Conservation (phyloP, 2,329 filamentous ascomycete species). For the Podosphaera xanthii region DNA sequence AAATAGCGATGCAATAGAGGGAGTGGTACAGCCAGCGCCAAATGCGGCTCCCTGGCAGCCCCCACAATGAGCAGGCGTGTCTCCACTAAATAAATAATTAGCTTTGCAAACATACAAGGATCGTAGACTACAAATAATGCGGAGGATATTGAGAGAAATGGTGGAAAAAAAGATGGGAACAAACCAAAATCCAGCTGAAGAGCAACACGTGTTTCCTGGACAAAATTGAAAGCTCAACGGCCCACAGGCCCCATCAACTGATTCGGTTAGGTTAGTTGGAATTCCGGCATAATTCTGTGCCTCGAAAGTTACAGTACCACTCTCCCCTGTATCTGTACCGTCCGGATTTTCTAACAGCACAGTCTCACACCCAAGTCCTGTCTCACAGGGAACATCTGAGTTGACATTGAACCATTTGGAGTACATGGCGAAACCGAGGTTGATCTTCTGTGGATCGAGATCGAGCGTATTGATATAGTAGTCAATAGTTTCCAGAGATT, state of each 20-base stretch:
- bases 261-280: slow-evolving; percentile 5
- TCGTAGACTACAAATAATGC: background rate
- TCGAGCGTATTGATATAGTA: slow-evolving; percentile 29
- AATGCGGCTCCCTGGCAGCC: background rate
- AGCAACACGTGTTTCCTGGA: slow-evolving; percentile 4
- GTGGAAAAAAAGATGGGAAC: background rate
- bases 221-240: slow-evolving; percentile 3
- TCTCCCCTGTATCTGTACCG: slow-evolving; percentile 27
- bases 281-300: background rate
- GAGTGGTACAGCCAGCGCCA: background rate
- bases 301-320: slow-evolving; percentile 6
- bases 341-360: slow-evolving; percentile 31
- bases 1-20: slow-evolving; percentile 20
- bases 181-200: slow-evolving; percentile 2
- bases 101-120: background rate
- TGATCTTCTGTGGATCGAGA: slow-evolving; percentile 27
- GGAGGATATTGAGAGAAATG: background rate
- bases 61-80: background rate
- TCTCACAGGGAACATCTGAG: slow-evolving; percentile 18
- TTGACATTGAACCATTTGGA: slow-evolving; percentile 36
- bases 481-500: slow-evolving; percentile 30
- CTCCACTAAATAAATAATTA: background rate
- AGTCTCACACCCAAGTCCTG: slow-evolving; percentile 30
- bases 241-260: slow-evolving; percentile 5
- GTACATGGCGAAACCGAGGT: slow-evolving; percentile 44